Evolutionary conservation across 2,329 filamentous ascomycete genomes (phyloP), one percentile per base, ranked within the genome.

Genomic region (Peltaster fructicola): DNA sequence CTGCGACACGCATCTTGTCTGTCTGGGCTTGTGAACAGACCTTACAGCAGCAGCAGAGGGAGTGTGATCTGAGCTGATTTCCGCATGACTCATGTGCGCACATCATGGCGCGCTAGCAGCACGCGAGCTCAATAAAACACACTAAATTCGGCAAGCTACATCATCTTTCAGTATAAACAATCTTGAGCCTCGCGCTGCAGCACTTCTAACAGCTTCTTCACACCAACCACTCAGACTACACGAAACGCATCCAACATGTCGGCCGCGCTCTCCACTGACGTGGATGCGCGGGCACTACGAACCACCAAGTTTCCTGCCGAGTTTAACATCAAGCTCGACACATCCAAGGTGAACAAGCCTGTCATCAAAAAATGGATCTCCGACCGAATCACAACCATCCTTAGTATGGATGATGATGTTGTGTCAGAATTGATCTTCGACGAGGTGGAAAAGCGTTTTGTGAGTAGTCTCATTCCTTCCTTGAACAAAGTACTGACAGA

Each of bases 301-400:
- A 73, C 74, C 52, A 95, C 84, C 28, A 93, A 90, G 47, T 95
- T 93, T 36, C 88, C 88, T 22, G 65, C 74, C 6, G 82, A 93
- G 47, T 98, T 95, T 57, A 85, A 68, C 47, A 73, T 79, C 49
- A 93, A 93, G 59, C 88, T 98, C 36, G 84, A 98, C 59, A 92
- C 90, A 69, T 70, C 73, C 40, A 95, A 95, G 59, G 82, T 98
- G 52, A 93, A 98, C 48, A 63, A 92, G 24, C 81, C 91, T 52
- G 79, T 98, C 28, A 91, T 98, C 72, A 93, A 93, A 65, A 91
- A 88, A 79, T 98, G 88, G 88, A 93, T 95, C 48, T 77, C 80
- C 4, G 69, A 73, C 42, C 79, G 75, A 50, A 80, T 98, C 29
- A 78, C 75, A 13, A 74, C 80, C 29, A 85, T 95, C 23, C 58